Percentiles rank a stretch among this genome's conserved stretches.
These are phyloP conservation scores for Silene noctiflora DNA, from an alignment of 179 eudicot species.

Conservation along the genomic window DNA sequence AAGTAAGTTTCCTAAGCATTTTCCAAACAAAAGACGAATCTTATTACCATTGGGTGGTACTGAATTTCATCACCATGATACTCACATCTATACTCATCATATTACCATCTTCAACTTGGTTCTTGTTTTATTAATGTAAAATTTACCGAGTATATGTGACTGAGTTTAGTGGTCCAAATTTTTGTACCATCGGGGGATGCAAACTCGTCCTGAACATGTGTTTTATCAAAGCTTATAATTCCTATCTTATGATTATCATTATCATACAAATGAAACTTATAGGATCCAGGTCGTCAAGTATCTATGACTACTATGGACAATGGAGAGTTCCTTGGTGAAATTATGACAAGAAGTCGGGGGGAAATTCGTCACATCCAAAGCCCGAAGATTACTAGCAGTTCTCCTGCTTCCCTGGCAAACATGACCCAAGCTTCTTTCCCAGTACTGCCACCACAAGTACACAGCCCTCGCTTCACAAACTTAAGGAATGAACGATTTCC, in stretches of 20 bases:
- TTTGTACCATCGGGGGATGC: not conserved
- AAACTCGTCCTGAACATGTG: not conserved
- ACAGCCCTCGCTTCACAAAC: slow-evolving; percentile 49
- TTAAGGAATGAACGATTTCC: slow-evolving; percentile 47
- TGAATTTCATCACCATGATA: not conserved
- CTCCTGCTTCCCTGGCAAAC: slow-evolving; percentile 44
- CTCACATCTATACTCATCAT: not conserved
- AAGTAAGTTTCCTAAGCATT: slow-evolving; percentile 39
- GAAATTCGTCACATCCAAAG: slow-evolving; percentile 68
- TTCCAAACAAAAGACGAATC: not conserved
- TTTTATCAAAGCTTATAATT: not conserved
- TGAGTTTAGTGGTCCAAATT: not conserved
- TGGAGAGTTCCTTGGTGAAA: slow-evolving; percentile 71
- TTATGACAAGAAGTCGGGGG: slow-evolving; percentile 89
- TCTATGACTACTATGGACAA: slow-evolving; percentile 36
- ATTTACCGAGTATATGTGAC: not conserved
- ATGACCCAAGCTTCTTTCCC: slow-evolving; percentile 59
- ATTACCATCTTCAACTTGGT: not conserved
- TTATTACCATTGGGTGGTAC: no score
- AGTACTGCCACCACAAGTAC: slow-evolving; percentile 32
- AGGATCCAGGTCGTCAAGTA: slow-evolving; percentile 52
- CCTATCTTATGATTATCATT: not conserved
- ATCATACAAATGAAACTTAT: slow-evolving; percentile 9
- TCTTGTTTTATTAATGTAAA: no score
- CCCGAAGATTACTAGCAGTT: slow-evolving; percentile 66